Conservation (phyloP, 129 eudicot genomes). For the Ambrosia trifida region DNA sequence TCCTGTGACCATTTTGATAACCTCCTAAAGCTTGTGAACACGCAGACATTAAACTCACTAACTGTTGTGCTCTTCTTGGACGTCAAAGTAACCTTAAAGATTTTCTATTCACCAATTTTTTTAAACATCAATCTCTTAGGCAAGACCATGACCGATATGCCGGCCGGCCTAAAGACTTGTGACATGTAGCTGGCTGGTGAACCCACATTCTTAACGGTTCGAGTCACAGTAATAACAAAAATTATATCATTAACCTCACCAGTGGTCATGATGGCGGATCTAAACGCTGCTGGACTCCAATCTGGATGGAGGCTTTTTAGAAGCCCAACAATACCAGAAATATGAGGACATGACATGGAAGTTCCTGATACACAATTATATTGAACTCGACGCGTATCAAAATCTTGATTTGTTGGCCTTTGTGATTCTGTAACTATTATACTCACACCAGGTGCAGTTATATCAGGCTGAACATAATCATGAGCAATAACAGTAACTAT, state of each 20-base stretch:
- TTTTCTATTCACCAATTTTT: slow-evolving; percentile 53
- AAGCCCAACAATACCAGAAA: slow-evolving; percentile 85
- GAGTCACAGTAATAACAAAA: too few species aligned
- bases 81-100: slow-evolving; percentile 44
- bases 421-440: slow-evolving; percentile 72
- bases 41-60: slow-evolving; percentile 49
- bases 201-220: slow-evolving; percentile 64
- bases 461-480: slow-evolving; percentile 57
- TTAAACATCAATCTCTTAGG: slow-evolving; percentile 47
- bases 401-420: slow-evolving; percentile 73
- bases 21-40: slow-evolving; percentile 68
- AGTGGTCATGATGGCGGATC: slow-evolving; percentile 42
- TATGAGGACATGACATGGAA: slow-evolving; percentile 97
- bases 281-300: slow-evolving; percentile 94
- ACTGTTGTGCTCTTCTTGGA: slow-evolving; percentile 5
- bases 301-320: slow-evolving; percentile 78
- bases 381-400: slow-evolving; percentile 61
- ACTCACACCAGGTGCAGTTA: slow-evolving; percentile 93
- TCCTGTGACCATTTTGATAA: slow-evolving; percentile 65
- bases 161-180: slow-evolving; percentile 41
- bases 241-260: neutral
- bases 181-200: slow-evolving; percentile 49
- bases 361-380: slow-evolving; percentile 77
- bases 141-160: slow-evolving; percentile 33
- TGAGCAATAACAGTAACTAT: slow-evolving; percentile 10